Evolutionary conservation across 1,139 yeast species (phyloP), one percentile per base, ranked within the genome.

Genomic region (Suzukiozyma palmioleophila): DNA sequence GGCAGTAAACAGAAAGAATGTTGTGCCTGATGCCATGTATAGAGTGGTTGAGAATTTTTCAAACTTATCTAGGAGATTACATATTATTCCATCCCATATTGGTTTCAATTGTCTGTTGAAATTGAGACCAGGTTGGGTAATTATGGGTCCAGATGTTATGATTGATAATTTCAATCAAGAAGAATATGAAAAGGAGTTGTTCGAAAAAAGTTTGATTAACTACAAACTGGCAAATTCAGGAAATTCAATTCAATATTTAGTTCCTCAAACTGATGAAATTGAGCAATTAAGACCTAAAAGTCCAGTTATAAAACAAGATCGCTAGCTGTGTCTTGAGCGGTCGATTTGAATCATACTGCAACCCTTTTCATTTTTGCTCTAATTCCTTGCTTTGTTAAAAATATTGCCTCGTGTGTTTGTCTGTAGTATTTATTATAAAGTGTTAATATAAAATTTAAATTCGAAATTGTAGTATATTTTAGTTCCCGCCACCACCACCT

Each of bases 11-110:
- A 39, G 39, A 25, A 49, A 51, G 32, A 64, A 61, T 42, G 54
- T 86, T 0, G 73, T 87, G 1, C 97, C 97, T 1, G 78, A 81
- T 36, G 77, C 83, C 36, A 74, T 90, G 39, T 90, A 90, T 61
- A 73, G 72, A 49, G 81, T 90, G 14, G 87, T 94, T n/a, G 97
- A 90, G 59, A 90, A 89, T 62, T 89, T 90, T 54, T 78, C 92
- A 22, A 81, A 84, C 43, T 84, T 94, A 44, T 82, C 81, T 33
- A 73, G 95, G 52, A 75, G 96, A 49, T 64, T 90, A 35, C 97
- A 90, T 59, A 85, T 90, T 32, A 73, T 90, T 22, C 96, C 96
- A 0, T 74, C 83, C 7, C 64, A 74, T 47, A 72, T 82, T 2
- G 90, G 89, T 0, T 65, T 66, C 45, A 66, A 74, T 37, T 69